Conservation (phyloP, 2,329 filamentous ascomycete species). For the Cladorrhinum sp. region DNA sequence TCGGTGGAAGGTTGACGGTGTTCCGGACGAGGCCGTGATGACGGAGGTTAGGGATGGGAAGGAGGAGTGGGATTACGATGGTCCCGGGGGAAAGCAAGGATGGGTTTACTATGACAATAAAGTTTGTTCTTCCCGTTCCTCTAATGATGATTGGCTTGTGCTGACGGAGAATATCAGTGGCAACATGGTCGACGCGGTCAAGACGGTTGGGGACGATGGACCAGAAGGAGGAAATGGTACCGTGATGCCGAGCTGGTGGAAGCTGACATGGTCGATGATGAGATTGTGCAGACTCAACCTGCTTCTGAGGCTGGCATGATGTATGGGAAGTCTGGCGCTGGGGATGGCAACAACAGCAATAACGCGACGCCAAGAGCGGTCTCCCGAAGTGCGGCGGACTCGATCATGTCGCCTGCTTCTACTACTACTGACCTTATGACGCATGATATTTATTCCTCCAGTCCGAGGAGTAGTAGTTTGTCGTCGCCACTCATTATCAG, state of each 20-base stretch:
- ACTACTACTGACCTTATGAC: neutral
- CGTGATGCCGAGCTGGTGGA: slow-evolving; percentile 95
- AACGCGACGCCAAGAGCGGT: neutral
- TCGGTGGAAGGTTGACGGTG: slow-evolving; percentile 83
- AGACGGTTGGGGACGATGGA: slow-evolving; percentile 95
- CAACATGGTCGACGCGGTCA: slow-evolving; percentile 77
- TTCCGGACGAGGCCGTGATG: slow-evolving; percentile 48
- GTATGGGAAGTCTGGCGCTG: neutral
- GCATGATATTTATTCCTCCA: neutral
- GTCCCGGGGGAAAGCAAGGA: slow-evolving; percentile 64
- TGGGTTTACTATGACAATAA: slow-evolving; percentile 99
- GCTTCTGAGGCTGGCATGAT: neutral
- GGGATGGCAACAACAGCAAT: too few relatives aligned
- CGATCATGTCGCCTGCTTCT: neutral
- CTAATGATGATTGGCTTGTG: neutral
- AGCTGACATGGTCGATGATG: slow-evolving; percentile 40
- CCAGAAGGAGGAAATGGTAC: slow-evolving; percentile 90
- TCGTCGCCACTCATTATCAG: slow-evolving; percentile 4
- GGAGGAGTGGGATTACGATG: slow-evolving; percentile 52
- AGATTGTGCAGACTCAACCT: slow-evolving; percentile 24
- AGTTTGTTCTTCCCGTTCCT: slow-evolving; percentile 44
- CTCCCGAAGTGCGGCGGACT: neutral
- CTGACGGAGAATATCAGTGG: slow-evolving; percentile 62
- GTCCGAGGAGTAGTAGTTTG: neutral
- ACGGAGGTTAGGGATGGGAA: slow-evolving; percentile 25